Conservation (phyloP, 352 stramenopile species). For the Sclerospora graminicola region DNA sequence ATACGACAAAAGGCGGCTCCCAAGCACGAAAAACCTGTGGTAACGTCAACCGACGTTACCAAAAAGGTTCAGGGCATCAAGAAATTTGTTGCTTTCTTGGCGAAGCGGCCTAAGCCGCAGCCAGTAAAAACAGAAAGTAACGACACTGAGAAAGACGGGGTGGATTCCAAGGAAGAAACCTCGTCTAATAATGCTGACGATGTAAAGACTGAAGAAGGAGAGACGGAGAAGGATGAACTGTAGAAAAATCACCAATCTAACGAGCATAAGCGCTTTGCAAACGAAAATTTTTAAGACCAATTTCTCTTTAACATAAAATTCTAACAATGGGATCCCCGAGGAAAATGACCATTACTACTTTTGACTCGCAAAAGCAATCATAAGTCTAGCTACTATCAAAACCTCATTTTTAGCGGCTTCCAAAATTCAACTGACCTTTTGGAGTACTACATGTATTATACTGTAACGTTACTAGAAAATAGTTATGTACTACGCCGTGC, state of each 20-base stretch:
- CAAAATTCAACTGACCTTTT: too few relatives aligned
- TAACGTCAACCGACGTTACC: conserved; percentile 81
- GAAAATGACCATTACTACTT: too few relatives aligned
- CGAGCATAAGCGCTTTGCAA: conserved; percentile 11
- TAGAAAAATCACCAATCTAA: conserved; percentile 36
- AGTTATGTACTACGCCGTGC: too few relatives aligned
- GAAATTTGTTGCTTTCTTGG: conserved; percentile 66
- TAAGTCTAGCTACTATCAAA: too few relatives aligned
- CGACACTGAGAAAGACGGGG: conserved; percentile 26
- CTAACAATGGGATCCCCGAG: too few relatives aligned
- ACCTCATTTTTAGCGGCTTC: too few relatives aligned
- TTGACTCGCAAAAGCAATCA: too few relatives aligned
- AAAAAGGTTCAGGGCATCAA: conserved; percentile 83
- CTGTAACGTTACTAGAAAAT: too few relatives aligned
- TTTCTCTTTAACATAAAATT: too few relatives aligned
- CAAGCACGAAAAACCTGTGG: conserved; percentile 68
- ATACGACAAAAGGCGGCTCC: conserved; percentile 45
- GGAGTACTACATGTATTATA: too few relatives aligned
- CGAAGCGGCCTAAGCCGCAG: conserved; percentile 66
- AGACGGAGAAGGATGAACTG: conserved; percentile 38
- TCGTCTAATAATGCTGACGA: conserved; percentile 14
- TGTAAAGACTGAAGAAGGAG: conserved; percentile 21
- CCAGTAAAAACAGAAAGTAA: conserved; percentile 34
- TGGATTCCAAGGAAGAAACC: conserved; percentile 22
- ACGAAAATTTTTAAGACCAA: too few relatives aligned